Evolutionary conservation across 225 moss, liverwort and hornwort species (phyloP).

Genomic region (Polytrichum formosum): DNA sequence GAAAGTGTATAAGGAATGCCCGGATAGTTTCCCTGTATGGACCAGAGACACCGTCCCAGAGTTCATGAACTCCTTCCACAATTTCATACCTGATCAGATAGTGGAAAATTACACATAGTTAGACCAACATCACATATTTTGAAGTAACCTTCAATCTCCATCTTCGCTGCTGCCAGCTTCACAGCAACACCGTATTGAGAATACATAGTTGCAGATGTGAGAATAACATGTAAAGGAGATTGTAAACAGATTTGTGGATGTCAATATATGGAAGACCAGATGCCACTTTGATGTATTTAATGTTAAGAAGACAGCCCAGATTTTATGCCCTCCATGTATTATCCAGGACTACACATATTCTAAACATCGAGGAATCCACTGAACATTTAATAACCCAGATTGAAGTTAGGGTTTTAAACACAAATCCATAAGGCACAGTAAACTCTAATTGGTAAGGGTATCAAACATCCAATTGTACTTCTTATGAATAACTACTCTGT

Average conservation of each 20-base stretch:
- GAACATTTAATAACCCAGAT: too few relatives aligned
- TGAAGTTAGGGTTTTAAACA: background rate
- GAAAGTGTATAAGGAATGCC: conserved; percentile 97
- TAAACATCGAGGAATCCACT: too few relatives aligned
- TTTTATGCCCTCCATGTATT: too few relatives aligned
- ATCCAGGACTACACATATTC: too few relatives aligned
- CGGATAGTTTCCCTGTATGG: conserved; percentile 98
- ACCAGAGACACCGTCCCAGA: conserved; percentile 94
- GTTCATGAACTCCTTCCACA: conserved; percentile 86
- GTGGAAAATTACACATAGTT: background rate
- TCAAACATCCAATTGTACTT: background rate
- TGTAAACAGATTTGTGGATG: too few relatives aligned
- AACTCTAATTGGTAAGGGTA: background rate
- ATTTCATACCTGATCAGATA: conserved; percentile 71
- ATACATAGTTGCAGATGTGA: too few relatives aligned
- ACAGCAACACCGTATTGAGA: too few relatives aligned
- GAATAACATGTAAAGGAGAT: too few relatives aligned
- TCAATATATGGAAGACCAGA: background rate
- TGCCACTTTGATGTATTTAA: background rate
- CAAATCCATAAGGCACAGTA: background rate
- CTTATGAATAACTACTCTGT: too few relatives aligned
- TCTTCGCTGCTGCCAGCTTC: too few relatives aligned
- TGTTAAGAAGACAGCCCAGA: too few relatives aligned
- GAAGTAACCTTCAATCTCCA: too few relatives aligned
- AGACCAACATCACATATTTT: background rate